Percentiles rank a stretch among this genome's conserved stretches.
phyloP scores from a whole-genome alignment of 1,284 basidiomycete genomes.

The Cryptococcus sp. region DNA sequence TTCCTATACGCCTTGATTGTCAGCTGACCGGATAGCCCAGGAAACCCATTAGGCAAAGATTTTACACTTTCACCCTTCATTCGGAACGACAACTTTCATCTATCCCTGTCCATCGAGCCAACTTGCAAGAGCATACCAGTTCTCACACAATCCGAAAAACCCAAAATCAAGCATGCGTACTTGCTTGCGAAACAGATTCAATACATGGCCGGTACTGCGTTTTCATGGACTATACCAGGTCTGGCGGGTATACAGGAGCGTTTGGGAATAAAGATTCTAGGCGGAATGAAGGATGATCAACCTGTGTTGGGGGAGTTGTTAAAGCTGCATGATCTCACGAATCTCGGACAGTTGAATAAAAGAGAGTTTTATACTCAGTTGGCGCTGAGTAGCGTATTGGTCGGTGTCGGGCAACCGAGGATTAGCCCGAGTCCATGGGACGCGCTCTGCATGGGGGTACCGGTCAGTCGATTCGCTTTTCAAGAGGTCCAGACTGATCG shows the following conservation, averaged over 20 bases:
- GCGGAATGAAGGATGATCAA: slow-evolving; percentile 27
- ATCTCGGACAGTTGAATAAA: slow-evolving; percentile 30
- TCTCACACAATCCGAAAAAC: slow-evolving; percentile 11
- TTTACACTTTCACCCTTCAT: slow-evolving; percentile 47
- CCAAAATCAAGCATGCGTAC: slow-evolving; percentile 35
- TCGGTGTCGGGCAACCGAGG: slow-evolving; percentile 34
- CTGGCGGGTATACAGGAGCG: slow-evolving; percentile 13
- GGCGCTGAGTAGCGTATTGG: slow-evolving; percentile 22
- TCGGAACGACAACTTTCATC: slow-evolving; percentile 35
- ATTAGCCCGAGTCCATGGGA: slow-evolving; percentile 37
- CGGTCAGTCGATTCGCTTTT: slow-evolving; percentile 18
- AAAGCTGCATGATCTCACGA: slow-evolving; percentile 16
- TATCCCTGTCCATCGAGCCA: slow-evolving; percentile 48
- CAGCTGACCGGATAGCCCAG: slow-evolving; percentile 11
- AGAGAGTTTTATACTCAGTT: slow-evolving; percentile 26
- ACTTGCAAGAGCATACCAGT: slow-evolving; percentile 34
- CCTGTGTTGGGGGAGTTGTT: slow-evolving; percentile 8
- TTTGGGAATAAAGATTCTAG: slow-evolving; percentile 23
- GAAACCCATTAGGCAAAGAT: slow-evolving; percentile 40
- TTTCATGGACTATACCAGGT: slow-evolving; percentile 28
- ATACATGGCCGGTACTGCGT: slow-evolving; percentile 29
- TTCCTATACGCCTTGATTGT: neutral
- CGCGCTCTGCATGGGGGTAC: slow-evolving; percentile 35
- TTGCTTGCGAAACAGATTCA: slow-evolving; percentile 42
- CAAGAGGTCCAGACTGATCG: slow-evolving; percentile 5